phyloP scores from a whole-genome alignment of 345 rosid species.

The Moricandia moricandioides region DNA sequence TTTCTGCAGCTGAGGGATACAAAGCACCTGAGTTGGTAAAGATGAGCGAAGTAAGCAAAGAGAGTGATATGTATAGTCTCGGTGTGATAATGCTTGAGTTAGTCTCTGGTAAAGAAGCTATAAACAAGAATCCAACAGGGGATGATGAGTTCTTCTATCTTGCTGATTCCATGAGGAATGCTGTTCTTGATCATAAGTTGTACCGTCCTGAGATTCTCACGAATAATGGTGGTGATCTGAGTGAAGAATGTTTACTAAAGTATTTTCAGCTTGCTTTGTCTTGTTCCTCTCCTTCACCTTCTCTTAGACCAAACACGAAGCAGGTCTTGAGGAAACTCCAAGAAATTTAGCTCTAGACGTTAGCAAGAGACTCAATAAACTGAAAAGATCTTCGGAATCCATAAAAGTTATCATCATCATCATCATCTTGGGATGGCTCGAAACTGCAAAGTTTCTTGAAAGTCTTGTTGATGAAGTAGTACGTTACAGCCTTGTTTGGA shows the following conservation, averaged over 20 bases:
- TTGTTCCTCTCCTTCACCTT: slow-evolving; percentile 86
- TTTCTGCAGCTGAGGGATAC: slow-evolving; percentile 73
- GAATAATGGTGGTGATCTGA: slow-evolving; percentile 36
- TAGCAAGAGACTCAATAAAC: slow-evolving; percentile 23
- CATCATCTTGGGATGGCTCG: not conserved
- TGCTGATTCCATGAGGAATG: slow-evolving; percentile 60
- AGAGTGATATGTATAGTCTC: slow-evolving; percentile 70
- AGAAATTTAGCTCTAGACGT: slow-evolving; percentile 41
- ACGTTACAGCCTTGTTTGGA: slow-evolving; percentile 28
- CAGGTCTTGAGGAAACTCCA: slow-evolving; percentile 70
- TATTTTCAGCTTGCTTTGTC: slow-evolving; percentile 79
- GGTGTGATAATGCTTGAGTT: slow-evolving; percentile 83
- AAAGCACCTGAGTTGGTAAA: slow-evolving; percentile 93
- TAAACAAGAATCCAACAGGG: slow-evolving; percentile 57
- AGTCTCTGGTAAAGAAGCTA: slow-evolving; percentile 68
- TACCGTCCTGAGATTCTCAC: slow-evolving; percentile 63
- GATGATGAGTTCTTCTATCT: slow-evolving; percentile 65
- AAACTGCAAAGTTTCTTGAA: slow-evolving; percentile 30
- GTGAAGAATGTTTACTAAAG: slow-evolving; percentile 61
- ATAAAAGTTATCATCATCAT: not conserved
- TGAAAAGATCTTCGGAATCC: slow-evolving; percentile 12
- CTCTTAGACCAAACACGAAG: slow-evolving; percentile 67
- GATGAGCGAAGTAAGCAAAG: slow-evolving; percentile 65
- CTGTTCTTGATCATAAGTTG: slow-evolving; percentile 57
- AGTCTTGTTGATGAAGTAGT: slow-evolving; percentile 32